Base-by-base conservation (phyloP, 108 stramenopile genomes). In the Fragilaria crotonensis region DNA sequence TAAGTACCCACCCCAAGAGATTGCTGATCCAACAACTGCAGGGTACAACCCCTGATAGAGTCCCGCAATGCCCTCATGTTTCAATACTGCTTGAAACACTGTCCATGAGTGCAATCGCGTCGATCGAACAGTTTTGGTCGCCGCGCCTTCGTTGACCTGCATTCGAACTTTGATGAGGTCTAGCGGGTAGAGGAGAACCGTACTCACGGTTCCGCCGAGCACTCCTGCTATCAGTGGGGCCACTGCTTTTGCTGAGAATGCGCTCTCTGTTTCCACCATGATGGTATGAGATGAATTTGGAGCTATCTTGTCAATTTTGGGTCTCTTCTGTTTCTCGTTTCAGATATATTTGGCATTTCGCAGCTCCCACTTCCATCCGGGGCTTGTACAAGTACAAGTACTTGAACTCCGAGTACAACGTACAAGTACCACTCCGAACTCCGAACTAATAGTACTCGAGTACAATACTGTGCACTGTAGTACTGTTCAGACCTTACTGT, bases 1-100 rank as follows among this genome's bases (percentile, higher is more conserved):
- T 63, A 99, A 98, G 57, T 95, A 99, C 25, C 97, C 94, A 19
- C 98, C 99, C 99, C 99, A 99, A 18, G 89, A 83, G 20, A 90
- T 71, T 2, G 95, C 83, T 19, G 87, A 84, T 11, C 95, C 99
- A 22, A 96, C 65, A 29, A 98, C 41, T 1, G 96, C 96, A 20
- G 97, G 96, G 2, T 72, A 68, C 53, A 98, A 55, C 7, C 99
- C 99, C 45, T 79, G 79, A 69, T 97, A 98, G 3, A 98, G 72
- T 7, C 89, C 96, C 11, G 56, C 21, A 28, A 90, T 52, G 9
- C 96, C 96, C 58, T 95, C 92, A 49, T 91, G 67, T 26, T 63
- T 63, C 32, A 85, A 48, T 11, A 96, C 77, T 23, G 60, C 56
- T 9, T 78, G 68, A 5, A 88, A 29, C 23, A 86, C 52, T 54